These are phyloP conservation scores for Ganoderma resinaceum DNA, from an alignment of 1,284 basidiomycete genomes.

Conservation along the genomic window DNA sequence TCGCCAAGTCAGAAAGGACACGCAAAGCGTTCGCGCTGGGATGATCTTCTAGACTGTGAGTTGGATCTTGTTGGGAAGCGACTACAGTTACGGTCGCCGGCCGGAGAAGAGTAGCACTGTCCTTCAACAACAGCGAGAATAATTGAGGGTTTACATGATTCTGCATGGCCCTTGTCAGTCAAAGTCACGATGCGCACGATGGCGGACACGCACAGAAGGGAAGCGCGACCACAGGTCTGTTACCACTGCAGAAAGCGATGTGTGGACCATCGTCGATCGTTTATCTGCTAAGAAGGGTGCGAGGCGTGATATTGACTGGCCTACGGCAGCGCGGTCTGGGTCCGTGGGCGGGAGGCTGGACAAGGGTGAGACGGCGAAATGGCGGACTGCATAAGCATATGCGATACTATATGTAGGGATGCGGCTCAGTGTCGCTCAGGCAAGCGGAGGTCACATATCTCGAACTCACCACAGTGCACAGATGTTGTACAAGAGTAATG, in stretches of 20 bases:
- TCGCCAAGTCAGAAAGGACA: slow-evolving; percentile 60
- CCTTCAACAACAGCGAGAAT: slow-evolving; percentile 60
- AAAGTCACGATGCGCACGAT: not conserved
- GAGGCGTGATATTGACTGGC: slow-evolving; percentile 53
- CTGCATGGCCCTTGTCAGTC: slow-evolving; percentile 39
- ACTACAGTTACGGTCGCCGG: slow-evolving; percentile 52
- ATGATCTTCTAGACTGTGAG: slow-evolving; percentile 38
- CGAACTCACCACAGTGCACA: slow-evolving; percentile 66
- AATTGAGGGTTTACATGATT: slow-evolving; percentile 51
- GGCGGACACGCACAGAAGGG: slow-evolving; percentile 49
- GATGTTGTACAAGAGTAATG: slow-evolving; percentile 68
- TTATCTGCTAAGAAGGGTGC: slow-evolving; percentile 69
- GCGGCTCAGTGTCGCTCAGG: not conserved
- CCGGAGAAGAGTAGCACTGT: slow-evolving; percentile 56
- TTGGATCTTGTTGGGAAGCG: slow-evolving; percentile 11
- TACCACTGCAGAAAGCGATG: slow-evolving; percentile 56
- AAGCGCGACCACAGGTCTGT: slow-evolving; percentile 69
- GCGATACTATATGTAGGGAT: slow-evolving; percentile 53
- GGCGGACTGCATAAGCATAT: slow-evolving; percentile 70
- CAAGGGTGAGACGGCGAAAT: slow-evolving; percentile 64
- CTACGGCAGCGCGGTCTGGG: slow-evolving; percentile 53
- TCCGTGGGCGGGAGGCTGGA: slow-evolving; percentile 45
- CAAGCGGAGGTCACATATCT: not conserved
- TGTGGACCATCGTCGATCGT: slow-evolving; percentile 57
- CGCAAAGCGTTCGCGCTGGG: slow-evolving; percentile 50